Evolutionary conservation across 352 stramenopile species (phyloP), one percentile per base, ranked within the genome.

Genomic region (Elongisporangium anandrum): DNA sequence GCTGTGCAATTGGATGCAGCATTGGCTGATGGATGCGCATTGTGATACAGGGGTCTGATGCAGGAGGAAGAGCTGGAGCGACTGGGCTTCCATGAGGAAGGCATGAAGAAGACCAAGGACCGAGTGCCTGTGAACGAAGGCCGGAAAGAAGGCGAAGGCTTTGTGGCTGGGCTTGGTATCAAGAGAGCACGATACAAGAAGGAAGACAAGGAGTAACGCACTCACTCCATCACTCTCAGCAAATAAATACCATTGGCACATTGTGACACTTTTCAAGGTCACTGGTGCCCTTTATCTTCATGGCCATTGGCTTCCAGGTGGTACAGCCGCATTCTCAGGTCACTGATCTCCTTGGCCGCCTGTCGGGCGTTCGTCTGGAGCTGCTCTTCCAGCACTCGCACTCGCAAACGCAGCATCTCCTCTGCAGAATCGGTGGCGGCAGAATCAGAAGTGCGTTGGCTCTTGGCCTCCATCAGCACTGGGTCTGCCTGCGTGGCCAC

Each of bases 1-100:
- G n/a, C n/a, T n/a, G n/a, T n/a, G n/a, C n/a, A n/a, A n/a, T n/a
- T n/a, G n/a, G n/a, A n/a, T n/a, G n/a, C n/a, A n/a, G n/a, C n/a
- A n/a, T n/a, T n/a, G n/a, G n/a, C n/a, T n/a, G n/a, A n/a, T n/a
- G n/a, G n/a, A n/a, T n/a, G n/a, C n/a, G n/a, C n/a, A n/a, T n/a
- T n/a, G n/a, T n/a, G n/a, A n/a, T 54, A 8, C 54, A 96, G 84
- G 60, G 80, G 80, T 8, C 68, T 96, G 20, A 96, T 95, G 87
- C 65, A 94, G 65, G 63, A 75, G 12, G 89, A 97, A 59, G 81
- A 94, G 54, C 71, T 97, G 9, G 75, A 96, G 20, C 73, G 77
- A 15, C 60, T 97, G 23, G 89, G 89, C 0, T 96, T 97, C 62
- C 72, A 93, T 54, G 72, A 92, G 22, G 76, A 88, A 64, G 83